These are phyloP conservation scores for Endoconidiophora laricicola DNA, from an alignment of 2,329 filamentous ascomycete genomes.

Conservation along the genomic window DNA sequence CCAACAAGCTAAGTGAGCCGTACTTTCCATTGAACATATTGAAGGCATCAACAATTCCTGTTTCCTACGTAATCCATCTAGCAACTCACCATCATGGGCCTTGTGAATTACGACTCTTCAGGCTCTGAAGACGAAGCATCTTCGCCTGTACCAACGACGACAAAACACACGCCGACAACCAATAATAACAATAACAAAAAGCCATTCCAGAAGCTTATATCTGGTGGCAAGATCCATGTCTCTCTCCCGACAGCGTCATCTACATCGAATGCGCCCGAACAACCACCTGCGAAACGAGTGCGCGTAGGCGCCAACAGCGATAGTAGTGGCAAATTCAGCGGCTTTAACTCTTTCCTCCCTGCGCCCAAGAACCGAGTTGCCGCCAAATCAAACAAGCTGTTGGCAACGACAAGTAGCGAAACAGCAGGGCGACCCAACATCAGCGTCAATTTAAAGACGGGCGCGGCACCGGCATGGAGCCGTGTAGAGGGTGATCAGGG, in stretches of 20 bases:
- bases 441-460: slow-evolving; percentile 59
- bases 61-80: neutral
- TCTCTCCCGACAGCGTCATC: slow-evolving; percentile 44
- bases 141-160: slow-evolving; percentile 16
- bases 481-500: slow-evolving; percentile 28
- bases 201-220: slow-evolving; percentile 62
- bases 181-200: slow-evolving; percentile 28
- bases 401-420: slow-evolving; percentile 13
- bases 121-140: slow-evolving; percentile 50
- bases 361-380: slow-evolving; percentile 51
- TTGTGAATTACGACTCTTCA: slow-evolving; percentile 65
- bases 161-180: slow-evolving; percentile 18
- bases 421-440: slow-evolving; percentile 15
- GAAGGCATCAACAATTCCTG: neutral
- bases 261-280: slow-evolving; percentile 18
- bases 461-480: slow-evolving; percentile 65
- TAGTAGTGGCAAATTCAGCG: slow-evolving; percentile 48
- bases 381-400: slow-evolving; percentile 13
- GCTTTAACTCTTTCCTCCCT: slow-evolving; percentile 75
- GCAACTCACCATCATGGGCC: slow-evolving; percentile 37
- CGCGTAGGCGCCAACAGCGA: slow-evolving; percentile 42
- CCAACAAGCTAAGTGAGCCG: too few species aligned
- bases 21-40: neutral
- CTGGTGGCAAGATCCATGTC: slow-evolving; percentile 72
- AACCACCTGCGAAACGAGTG: slow-evolving; percentile 54